Evolutionary conservation across 164 flowering plant species (phyloP), one percentile per base, ranked within the genome.

Genomic region (Santalum album): DNA sequence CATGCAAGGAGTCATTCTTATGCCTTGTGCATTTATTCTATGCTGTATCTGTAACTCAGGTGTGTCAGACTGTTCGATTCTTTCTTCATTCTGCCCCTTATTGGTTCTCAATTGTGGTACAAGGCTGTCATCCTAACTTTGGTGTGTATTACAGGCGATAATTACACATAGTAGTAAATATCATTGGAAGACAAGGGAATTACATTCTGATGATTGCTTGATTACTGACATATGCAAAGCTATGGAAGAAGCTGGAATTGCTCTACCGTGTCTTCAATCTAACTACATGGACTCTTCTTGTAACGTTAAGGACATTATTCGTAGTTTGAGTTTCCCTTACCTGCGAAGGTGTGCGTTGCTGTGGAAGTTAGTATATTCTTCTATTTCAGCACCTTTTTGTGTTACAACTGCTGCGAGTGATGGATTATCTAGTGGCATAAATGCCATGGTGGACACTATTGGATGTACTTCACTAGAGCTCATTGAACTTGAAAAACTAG

Each of bases 1-100:
- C 72, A 21, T 83, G 83, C 56, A 49, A 65, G 55, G 84, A 79
- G n/a, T 71, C 90, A 46, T 72, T 83, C 60, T 51, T 81, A 29
- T 72, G 80, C 52, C 84, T 89, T 58, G 86, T 92, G 60, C 96
- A 92, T 62, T 59, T 83, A 56, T 85, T 83, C 77, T 89, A 92
- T 65, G 67, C 50, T 54, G 95, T 89, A 23, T 59, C 84, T 56
- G 60, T 85, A 26, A 56, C 68, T 47, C 99, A 92, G 99, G 99
- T 92, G 25, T 20, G 62, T 55, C 25, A 55, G 61, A 17, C 17
- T 5, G 16, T 7, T 49, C 26, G 29, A 20, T 26, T 53, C 19
- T 12, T 5, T 17, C 18, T 55, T 24, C 38, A n/a, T 24, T 12
- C 24, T 42, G 15, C 21, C 25, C 39, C 1, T 9, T 23, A 5